These are phyloP conservation scores for Wickerhamomyces alni DNA, from an alignment of 805 yeast genomes.

Conservation along the genomic window DNA sequence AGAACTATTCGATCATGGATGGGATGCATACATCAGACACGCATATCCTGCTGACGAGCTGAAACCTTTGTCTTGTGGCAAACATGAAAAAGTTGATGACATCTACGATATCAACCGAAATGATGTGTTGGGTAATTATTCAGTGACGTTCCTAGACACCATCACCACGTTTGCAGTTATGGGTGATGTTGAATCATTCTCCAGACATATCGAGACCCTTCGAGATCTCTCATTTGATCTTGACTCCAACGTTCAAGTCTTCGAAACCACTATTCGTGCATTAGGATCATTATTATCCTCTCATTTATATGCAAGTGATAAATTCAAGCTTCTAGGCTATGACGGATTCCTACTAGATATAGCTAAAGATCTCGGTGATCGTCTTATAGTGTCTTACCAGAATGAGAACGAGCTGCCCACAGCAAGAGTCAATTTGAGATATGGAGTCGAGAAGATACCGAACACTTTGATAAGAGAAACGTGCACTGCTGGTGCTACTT, in stretches of 20 bases:
- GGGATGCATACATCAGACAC: constrained; percentile 57
- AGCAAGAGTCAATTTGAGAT: constrained; percentile 67
- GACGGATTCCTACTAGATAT: constrained; percentile 65
- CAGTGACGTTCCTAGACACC: constrained; percentile 73
- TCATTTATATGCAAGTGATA: constrained; percentile 56
- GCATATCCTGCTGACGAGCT: constrained; percentile 86
- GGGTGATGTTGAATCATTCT: constrained; percentile 55
- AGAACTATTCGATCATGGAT: constrained; percentile 64
- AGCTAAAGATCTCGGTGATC: constrained; percentile 71
- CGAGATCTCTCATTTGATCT: constrained; percentile 44
- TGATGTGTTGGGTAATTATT: constrained; percentile 81
- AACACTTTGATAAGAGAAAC: constrained; percentile 49
- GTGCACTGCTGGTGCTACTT: constrained; percentile 84
- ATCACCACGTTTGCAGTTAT: constrained; percentile 74
- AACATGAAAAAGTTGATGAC: constrained; percentile 59
- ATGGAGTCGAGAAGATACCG: constrained; percentile 45
- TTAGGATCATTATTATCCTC: constrained; percentile 78
- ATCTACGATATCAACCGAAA: constrained; percentile 53
- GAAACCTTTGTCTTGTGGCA: constrained; percentile 63
- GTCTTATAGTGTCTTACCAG: constrained; percentile 65
- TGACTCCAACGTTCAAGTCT: constrained; percentile 76
- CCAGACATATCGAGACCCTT: constrained; percentile 33
- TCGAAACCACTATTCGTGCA: constrained; percentile 78
- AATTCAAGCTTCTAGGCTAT: constrained; percentile 37
- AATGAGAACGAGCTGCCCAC: constrained; percentile 62